Conservation (phyloP, 768 basidiomycete species). For the Psilocybe azurescens region DNA sequence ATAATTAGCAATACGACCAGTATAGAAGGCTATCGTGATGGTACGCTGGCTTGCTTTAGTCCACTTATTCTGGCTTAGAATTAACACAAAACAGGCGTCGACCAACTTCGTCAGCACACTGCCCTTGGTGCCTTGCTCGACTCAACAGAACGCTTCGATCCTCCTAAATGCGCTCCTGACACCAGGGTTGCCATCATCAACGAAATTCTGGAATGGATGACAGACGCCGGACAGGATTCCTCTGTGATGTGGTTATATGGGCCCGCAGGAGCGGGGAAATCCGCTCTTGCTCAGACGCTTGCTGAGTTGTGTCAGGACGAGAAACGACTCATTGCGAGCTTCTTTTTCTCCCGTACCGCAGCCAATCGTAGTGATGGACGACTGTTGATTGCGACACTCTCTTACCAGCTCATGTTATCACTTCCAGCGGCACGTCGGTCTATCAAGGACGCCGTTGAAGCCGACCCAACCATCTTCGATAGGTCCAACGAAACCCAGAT, state of each 20-base stretch:
- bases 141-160: constrained; percentile 22
- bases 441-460: constrained; percentile 12
- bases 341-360: constrained; percentile 23
- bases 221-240: background rate
- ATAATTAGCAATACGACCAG: constrained; percentile 2
- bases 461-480: constrained; percentile 15
- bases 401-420: constrained; percentile 17
- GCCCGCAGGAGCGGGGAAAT: constrained; percentile 25
- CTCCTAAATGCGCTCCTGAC: constrained; percentile 20
- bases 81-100: constrained; percentile 3
- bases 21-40: background rate
- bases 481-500: constrained; percentile 13
- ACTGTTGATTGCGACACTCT: constrained; percentile 20
- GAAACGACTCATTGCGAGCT: constrained; percentile 16
- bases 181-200: constrained; percentile 16
- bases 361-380: constrained; percentile 13
- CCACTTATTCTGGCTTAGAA: background rate
- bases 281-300: constrained; percentile 19
- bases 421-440: constrained; percentile 13
- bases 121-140: constrained; percentile 14
- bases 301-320: constrained; percentile 13
- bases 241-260: constrained; percentile 23
- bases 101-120: constrained; percentile 9
- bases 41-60: background rate
- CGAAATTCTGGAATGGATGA: constrained; percentile 19